phyloP scores from a whole-genome alignment of 2,329 filamentous ascomycete species.

The Penicillium paneum region DNA sequence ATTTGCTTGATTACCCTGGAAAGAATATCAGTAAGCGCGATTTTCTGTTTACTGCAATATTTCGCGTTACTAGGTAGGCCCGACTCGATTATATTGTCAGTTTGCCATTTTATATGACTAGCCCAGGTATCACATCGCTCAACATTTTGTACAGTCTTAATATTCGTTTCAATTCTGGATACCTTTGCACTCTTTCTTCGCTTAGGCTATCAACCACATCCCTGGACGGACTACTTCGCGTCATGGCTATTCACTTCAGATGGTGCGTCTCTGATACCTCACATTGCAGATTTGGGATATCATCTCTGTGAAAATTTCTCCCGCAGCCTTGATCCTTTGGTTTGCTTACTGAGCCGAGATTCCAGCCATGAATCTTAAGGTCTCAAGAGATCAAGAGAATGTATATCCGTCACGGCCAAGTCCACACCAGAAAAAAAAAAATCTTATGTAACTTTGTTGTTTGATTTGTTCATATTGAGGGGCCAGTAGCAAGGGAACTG shows the following conservation, averaged over 20 bases:
- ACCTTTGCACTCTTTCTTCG: neutral
- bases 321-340: neutral
- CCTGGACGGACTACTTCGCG: neutral
- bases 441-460: too few relatives aligned
- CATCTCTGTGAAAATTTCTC: neutral
- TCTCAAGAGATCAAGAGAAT: neutral
- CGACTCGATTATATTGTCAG: neutral
- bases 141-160: neutral
- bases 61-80: neutral
- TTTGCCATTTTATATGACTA: neutral
- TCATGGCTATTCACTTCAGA: neutral
- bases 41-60: neutral
- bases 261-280: neutral
- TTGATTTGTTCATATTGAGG: too few relatives aligned
- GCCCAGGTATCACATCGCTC: neutral
- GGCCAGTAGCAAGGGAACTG: neutral
- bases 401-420: neutral
- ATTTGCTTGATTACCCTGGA: neutral
- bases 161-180: neutral
- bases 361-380: neutral
- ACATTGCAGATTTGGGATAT: too few relatives aligned
- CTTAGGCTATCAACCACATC: too few relatives aligned
- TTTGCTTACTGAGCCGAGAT: neutral
- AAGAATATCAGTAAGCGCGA: neutral
- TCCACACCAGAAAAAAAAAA: too few relatives aligned